Base-by-base conservation (phyloP, 2,329 filamentous ascomycete species). In the Monilinia fructigena region DNA sequence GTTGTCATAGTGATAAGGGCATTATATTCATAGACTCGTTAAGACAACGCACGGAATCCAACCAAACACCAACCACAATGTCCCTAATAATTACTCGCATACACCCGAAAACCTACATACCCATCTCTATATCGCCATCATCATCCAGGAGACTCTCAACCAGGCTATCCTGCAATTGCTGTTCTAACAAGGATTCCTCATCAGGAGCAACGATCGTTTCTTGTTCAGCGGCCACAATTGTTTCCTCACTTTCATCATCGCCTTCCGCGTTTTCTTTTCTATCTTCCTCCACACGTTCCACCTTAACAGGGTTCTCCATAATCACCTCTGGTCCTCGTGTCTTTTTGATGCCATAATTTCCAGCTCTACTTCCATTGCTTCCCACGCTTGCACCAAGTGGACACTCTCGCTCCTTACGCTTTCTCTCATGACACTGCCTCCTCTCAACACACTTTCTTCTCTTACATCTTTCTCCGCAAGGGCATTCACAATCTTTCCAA, bases 401-500 rank as follows among this genome's bases (percentile, higher is more conserved):
- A 18, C 52, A 31, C 61, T 56, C 53, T 47, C 53, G 2, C 28
- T 31, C 18, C 62, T 58, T 59, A 59, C 53, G 42, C 63, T 65
- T 20, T 65, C 63, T 35, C 54, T 48, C 40, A 56, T 42, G 6
- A 48, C 54, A n/a, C 63, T 65, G 38, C 31, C 28, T 52, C 55
- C 63, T 38, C 54, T 59, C 54, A 65, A 48, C 2, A 65, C n/a
- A 28, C 54, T 65, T 38, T 59, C 63, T 4, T 56, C 63, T 70
- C 56, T 77, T 74, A 47, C 58, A 20, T 68, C 67, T 16, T 70
- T 66, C 47, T 71, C 74, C 73, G 83, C 82, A 3, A 89, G 80
- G 42, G 76, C 76, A 72, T 89, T 88, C 70, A 89, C 86, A 64
- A 89, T 88, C 78, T 89, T 89, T 71, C 86, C 86, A 0, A 90